Conservation (phyloP, 495 filamentous ascomycete genomes). For the Neurospora cerealis region DNA sequence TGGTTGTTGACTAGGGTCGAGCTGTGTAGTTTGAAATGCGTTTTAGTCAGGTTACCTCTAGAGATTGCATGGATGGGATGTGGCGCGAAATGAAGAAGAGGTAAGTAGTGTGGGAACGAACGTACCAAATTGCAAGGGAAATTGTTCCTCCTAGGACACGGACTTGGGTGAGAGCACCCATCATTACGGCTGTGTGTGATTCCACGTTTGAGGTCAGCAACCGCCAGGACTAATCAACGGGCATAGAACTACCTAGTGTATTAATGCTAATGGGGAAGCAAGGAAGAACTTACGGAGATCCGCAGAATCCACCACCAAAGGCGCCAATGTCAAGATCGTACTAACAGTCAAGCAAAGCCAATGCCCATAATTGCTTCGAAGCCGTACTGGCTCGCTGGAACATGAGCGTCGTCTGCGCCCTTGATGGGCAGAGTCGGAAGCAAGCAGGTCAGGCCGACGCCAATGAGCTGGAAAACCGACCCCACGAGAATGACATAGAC, state of each 20-base stretch:
- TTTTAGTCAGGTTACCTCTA: not conserved
- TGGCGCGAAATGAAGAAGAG: not conserved
- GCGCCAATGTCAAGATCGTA: slow-evolving; percentile 28
- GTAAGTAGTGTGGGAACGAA: not conserved
- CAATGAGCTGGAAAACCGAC: slow-evolving; percentile 32
- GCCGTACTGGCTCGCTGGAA: slow-evolving; percentile 25
- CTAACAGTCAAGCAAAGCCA: slow-evolving; percentile 31
- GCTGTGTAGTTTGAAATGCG: not conserved
- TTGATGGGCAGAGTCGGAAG: slow-evolving; percentile 7
- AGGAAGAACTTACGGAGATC: slow-evolving; percentile 30
- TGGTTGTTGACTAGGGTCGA: slow-evolving; percentile 8
- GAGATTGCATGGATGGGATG: not conserved
- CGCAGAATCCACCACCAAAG: slow-evolving; percentile 29
- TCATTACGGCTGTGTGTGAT: slow-evolving; percentile 8
- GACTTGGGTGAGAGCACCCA: slow-evolving; percentile 37
- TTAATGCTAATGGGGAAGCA: not conserved
- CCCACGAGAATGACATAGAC: slow-evolving; percentile 35
- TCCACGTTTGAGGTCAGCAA: not conserved
- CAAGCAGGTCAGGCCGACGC: slow-evolving; percentile 34
- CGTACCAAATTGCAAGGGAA: slow-evolving; percentile 19
- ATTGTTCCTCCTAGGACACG: slow-evolving; percentile 42
- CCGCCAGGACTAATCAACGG: slow-evolving; percentile 23
- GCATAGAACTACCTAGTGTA: not conserved
- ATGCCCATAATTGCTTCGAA: slow-evolving; percentile 39
- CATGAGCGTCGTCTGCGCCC: slow-evolving; percentile 13